phyloP scores from a whole-genome alignment of 208 protist genomes.

The Wallacemonas sp. region DNA sequence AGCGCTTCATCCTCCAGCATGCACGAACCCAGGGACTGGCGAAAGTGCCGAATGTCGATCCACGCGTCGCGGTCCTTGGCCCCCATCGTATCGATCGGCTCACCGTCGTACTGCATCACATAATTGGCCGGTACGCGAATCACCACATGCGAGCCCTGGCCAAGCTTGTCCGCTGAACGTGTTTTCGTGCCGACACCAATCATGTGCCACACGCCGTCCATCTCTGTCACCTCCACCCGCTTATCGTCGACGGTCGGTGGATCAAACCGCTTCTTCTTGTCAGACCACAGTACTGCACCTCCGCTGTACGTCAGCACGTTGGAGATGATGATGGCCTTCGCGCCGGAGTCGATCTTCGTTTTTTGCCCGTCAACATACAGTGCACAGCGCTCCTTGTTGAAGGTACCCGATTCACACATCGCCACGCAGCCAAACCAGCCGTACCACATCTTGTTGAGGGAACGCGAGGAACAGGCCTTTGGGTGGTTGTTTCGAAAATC shows the following conservation, averaged over 20 bases:
- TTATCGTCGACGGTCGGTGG: conserved; percentile 29
- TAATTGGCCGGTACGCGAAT: conserved; percentile 39
- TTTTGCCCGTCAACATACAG: conserved; percentile 27
- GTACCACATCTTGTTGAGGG: conserved; percentile 64
- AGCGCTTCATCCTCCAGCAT: conserved; percentile 10
- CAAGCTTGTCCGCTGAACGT: conserved; percentile 32
- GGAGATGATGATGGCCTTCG: conserved; percentile 42
- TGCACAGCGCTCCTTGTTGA: conserved; percentile 26
- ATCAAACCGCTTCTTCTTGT: conserved; percentile 20
- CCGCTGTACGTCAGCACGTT: conserved; percentile 60
- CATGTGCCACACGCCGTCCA: conserved; percentile 60
- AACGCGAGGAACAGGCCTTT: conserved; percentile 28
- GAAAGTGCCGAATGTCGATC: conserved; percentile 26
- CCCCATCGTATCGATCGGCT: conserved; percentile 38
- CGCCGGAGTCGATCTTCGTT: conserved; percentile 24
- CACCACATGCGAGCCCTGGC: conserved; percentile 27
- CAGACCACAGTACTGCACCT: conserved; percentile 49
- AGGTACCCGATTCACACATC: conserved; percentile 26
- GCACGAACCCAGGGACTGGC: conserved; percentile 28
- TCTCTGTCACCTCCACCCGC: conserved; percentile 30
- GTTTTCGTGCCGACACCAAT: conserved; percentile 43
- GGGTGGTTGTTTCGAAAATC: conserved; percentile 49
- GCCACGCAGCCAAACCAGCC: conserved; percentile 44
- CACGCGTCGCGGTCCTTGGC: conserved; percentile 19
- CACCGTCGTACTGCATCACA: conserved; percentile 67